Evolutionary conservation across 441 rosid genomes (phyloP), one percentile per base, ranked within the genome.

Genomic region (Adansonia gregorii): DNA sequence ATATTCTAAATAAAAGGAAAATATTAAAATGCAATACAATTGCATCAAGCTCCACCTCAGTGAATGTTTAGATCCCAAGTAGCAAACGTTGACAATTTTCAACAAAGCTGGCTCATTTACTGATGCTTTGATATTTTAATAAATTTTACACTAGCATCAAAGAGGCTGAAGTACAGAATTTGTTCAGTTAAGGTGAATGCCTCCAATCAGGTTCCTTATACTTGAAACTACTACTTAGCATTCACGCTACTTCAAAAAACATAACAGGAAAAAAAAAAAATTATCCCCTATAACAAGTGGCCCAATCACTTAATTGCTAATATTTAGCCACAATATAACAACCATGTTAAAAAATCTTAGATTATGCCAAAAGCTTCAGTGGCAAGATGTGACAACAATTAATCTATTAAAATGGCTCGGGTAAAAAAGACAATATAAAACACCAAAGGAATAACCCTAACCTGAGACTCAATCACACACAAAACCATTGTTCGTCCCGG

Each of bases 391-490:
- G 22, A 71, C 46, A 52, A 71, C 48, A 71, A n/a, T 31, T 71
- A 31, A 52, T 27, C 74, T 6, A 71, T 71, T 52, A 51, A 49
- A 71, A 54, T 19, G n/a, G 63, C 75, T 17, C n/a, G 27, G 14
- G 35, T 61, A 61, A 61, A 6, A 2, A 11, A 27, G 41, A 59
- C 35, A n/a, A n/a, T 11, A 11, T 10, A 60, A 2, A 35, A 35
- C 41, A 35, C 5, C 41, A 61, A 11, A 61, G 17, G 12, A 61
- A 27, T 24, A 27, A 41, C 5, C 17, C 43, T 56, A 59, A 59
- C 64, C 4, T 20, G 22, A 8, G 27, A 56, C 60, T 17, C 61
- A 20, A 22, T 9, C 19, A 63, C 41, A 6, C 41, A 35, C 2
- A 14, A 2, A 6, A 31, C 67, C 19, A 63, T 63, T 20, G 24